Conservation (phyloP, 495 filamentous ascomycete species). For the Daldinia decipiens region DNA sequence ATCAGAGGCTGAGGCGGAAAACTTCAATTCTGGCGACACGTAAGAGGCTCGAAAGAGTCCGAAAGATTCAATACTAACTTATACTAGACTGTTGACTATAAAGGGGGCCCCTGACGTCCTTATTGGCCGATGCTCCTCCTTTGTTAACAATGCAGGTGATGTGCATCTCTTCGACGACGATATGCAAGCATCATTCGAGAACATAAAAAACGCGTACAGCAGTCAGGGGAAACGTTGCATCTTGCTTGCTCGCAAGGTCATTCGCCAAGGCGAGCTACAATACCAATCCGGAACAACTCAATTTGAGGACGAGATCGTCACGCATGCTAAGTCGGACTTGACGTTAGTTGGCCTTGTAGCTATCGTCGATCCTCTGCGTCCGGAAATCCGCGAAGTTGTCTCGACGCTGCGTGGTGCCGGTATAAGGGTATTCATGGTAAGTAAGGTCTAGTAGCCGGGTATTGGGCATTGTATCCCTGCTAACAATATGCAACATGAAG, state of each 20-base stretch:
- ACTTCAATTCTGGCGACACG: constrained; percentile 55
- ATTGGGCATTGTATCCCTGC: neutral
- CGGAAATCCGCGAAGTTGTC: constrained; percentile 71
- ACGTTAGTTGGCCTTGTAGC: constrained; percentile 71
- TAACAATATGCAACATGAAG: constrained; percentile 28
- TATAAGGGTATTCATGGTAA: constrained; percentile 71
- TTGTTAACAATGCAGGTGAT: constrained; percentile 60
- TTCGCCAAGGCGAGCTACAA: constrained; percentile 52
- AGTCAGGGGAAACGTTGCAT: constrained; percentile 71
- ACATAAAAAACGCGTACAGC: constrained; percentile 69
- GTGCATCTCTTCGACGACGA: constrained; percentile 53
- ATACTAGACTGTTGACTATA: constrained; percentile 61
- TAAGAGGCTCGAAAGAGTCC: constrained; percentile 38
- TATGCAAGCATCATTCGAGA: constrained; percentile 56
- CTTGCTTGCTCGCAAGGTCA: constrained; percentile 68
- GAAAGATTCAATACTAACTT: constrained; percentile 3
- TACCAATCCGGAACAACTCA: constrained; percentile 52
- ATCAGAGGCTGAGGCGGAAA: constrained; percentile 48
- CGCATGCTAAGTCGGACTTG: constrained; percentile 60
- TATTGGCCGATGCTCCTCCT: constrained; percentile 63
- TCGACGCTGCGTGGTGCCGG: constrained; percentile 67
- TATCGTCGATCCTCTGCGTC: constrained; percentile 73
- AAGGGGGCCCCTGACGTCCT: constrained; percentile 74
- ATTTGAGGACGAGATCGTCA: constrained; percentile 64
- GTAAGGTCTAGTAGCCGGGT: neutral